These are phyloP conservation scores for Oemleria cerasiformis DNA, from an alignment of 306 rosid genomes.

Conservation along the genomic window DNA sequence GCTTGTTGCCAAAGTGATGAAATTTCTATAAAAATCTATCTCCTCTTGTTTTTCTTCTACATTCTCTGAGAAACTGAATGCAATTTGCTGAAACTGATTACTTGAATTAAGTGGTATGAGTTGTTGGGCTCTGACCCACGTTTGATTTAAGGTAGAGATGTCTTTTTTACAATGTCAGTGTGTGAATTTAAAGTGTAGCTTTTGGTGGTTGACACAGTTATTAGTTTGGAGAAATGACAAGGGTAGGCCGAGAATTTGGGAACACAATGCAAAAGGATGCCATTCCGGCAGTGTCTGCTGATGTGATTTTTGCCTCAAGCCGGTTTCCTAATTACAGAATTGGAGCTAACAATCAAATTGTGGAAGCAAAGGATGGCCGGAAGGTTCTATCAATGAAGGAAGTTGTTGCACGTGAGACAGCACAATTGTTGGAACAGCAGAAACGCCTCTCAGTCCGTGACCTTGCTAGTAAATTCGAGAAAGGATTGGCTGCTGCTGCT, in stretches of 20 bases:
- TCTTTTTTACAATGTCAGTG: neutral
- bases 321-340: conserved; percentile 84
- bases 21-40: neutral
- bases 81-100: neutral
- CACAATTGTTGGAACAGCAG: conserved; percentile 86
- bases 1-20: neutral
- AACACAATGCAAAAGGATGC: conserved; percentile 68
- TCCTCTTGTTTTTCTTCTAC: neutral
- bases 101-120: neutral
- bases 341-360: conserved; percentile 74
- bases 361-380: conserved; percentile 66
- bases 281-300: conserved; percentile 66
- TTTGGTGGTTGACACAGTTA: conserved; percentile 43
- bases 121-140: neutral
- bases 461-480: conserved; percentile 85
- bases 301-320: conserved; percentile 68
- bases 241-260: conserved; percentile 67
- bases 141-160: neutral
- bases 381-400: conserved; percentile 78
- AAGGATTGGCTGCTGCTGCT: conserved; percentile 95
- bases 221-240: conserved; percentile 53
- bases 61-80: conserved; percentile 10
- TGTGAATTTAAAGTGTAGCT: conserved; percentile 13
- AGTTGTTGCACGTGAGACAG: conserved; percentile 89
- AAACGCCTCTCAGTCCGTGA: conserved; percentile 87